These are phyloP conservation scores for Magnaporthales sp. DNA, from an alignment of 2,329 filamentous ascomycete genomes.

Conservation along the genomic window DNA sequence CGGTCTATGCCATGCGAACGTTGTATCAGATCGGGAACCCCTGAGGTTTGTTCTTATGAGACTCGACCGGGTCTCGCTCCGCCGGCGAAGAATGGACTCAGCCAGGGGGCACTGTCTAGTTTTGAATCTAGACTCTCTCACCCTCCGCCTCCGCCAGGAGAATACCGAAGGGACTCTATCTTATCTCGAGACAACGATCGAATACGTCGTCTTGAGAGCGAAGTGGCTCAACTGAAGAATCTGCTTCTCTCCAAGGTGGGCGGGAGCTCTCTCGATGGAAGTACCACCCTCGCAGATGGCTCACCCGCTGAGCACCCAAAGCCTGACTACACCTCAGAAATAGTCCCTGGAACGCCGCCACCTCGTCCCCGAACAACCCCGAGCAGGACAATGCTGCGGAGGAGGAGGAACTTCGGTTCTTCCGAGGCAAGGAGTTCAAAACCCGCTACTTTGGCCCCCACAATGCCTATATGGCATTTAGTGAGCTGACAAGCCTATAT, in stretches of 20 bases:
- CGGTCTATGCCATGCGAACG: conserved; percentile 53
- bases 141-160: conserved; percentile 23
- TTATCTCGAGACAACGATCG: conserved; percentile 42
- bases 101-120: conserved; percentile 30
- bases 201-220: conserved; percentile 50
- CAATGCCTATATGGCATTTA: conserved; percentile 52
- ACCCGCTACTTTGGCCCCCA: conserved; percentile 52
- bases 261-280: conserved; percentile 15
- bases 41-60: conserved; percentile 52
- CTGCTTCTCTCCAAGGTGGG: conserved; percentile 24
- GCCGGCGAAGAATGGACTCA: conserved; percentile 36
- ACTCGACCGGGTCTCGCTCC: conserved; percentile 31
- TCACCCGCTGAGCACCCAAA: conserved; percentile 14
- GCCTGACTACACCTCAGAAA: conserved; percentile 10
- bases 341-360: conserved; percentile 17
- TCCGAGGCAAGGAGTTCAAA: conserved; percentile 50
- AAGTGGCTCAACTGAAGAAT: conserved; percentile 47
- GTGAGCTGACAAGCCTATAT: conserved; percentile 47
- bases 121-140: conserved; percentile 32
- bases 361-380: conserved; percentile 19
- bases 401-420: conserved; percentile 47
- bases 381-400: conserved; percentile 26
- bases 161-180: conserved; percentile 27
- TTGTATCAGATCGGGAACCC: conserved; percentile 53
- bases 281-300: conserved; percentile 14